Base-by-base conservation (phyloP, 2,329 filamentous ascomycete species). In the Ploettnerulaceae sp. region DNA sequence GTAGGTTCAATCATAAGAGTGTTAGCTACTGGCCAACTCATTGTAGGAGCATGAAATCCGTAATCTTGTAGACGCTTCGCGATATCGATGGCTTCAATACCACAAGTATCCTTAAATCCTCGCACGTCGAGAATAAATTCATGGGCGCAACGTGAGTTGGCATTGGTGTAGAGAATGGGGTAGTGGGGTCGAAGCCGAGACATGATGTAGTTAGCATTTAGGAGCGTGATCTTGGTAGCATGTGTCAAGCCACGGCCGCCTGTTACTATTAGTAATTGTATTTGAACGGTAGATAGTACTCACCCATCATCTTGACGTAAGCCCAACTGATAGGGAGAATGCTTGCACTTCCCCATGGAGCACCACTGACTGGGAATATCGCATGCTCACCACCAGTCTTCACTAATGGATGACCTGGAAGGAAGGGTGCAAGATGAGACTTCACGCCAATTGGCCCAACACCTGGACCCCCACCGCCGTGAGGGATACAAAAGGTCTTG, bases 1-100 rank as follows among this genome's bases (percentile, higher is more conserved):
- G 91, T 97, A 2, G 91, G 91, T 72, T 97, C 91, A 56, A 97
- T 95, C 91, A 97, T 97, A 34, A 97, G 79, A 1, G 91, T 96
- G 69, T 94, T 94, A 42, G 88, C 79, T 2, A 97, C 89, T 1
- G 91, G 91, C 87, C 88, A 96, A 65, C 83, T 89, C 91, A 97
- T 96, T 43, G 91, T 97, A 0, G 91, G 91, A 1, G 90, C 87
- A 68, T 97, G 91, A 79, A 97, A 97, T 32, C 91, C 91, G 65
- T 95, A 97, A 65, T 97, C 91, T 69, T 96, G 90, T 15, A 97
- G 80, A 53, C 91, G 87, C 76, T 97, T 97, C 62, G 91, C 91
- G 55, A 97, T 86, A 63, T 97, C 91, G 58, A 95, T 93, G 22
- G 86, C 91, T 69, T 96, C 90, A 58, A 97, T 72, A 20, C 88